Evolutionary conservation across 352 stramenopile genomes (phyloP).

Genomic region (Globisporangium camurandrum): DNA sequence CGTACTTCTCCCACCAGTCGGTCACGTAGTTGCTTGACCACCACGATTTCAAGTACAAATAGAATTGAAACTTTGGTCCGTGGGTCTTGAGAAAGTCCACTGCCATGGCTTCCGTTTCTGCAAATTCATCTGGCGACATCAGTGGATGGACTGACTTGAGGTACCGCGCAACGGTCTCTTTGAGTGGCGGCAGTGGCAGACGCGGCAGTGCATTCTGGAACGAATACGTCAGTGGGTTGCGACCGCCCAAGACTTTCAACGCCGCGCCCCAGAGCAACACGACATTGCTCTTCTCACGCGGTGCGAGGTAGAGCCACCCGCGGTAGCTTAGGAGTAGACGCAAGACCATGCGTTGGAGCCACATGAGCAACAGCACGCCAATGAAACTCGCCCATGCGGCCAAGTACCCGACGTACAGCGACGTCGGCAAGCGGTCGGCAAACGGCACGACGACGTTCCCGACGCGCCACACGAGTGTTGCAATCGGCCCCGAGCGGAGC

Average conservation of each 20-base stretch:
- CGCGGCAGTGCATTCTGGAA: constrained; percentile 89
- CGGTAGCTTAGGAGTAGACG: constrained; percentile 81
- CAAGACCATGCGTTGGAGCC: constrained; percentile 73
- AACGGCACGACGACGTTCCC: constrained; percentile 77
- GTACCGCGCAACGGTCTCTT: constrained; percentile 90
- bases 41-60: constrained; percentile 88
- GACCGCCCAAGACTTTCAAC: constrained; percentile 78
- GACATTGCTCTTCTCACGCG: constrained; percentile 54
- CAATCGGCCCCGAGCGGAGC: constrained; percentile 73
- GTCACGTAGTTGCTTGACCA: constrained; percentile 87
- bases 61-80: constrained; percentile 87
- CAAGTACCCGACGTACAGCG: constrained; percentile 80
- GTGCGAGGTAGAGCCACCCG: constrained; percentile 79
- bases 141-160: constrained; percentile 91
- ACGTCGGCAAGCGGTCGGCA: constrained; percentile 43
- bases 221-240: constrained; percentile 81
- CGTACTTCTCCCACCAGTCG: constrained; percentile 89
- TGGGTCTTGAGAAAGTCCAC: constrained; percentile 84
- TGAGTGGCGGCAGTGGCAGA: constrained; percentile 89
- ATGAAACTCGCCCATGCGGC: constrained; percentile 76
- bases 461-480: constrained; percentile 71
- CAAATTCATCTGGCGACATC: constrained; percentile 82
- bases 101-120: constrained; percentile 76
- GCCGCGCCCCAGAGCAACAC: constrained; percentile 67
- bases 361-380: constrained; percentile 80